Evolutionary conservation across 2,329 filamentous ascomycete genomes (phyloP).

Genomic region (Falciphora oryzae): DNA sequence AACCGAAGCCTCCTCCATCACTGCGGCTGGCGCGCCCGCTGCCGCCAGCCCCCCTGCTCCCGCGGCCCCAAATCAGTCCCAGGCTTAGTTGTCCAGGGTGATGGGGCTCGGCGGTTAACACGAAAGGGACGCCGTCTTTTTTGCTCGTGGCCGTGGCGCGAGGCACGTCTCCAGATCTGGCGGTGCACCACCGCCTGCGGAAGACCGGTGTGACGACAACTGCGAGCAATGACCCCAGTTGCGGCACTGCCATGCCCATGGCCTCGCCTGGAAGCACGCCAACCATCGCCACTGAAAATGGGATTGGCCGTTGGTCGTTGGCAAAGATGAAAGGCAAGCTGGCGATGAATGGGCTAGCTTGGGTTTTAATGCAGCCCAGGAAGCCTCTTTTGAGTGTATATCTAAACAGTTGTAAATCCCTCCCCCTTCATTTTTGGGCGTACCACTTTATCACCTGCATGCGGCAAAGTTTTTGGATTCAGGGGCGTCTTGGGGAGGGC

Average conservation of each 20-base stretch:
- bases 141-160: too few relatives aligned
- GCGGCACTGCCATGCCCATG: neutral
- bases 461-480: neutral
- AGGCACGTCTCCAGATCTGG: neutral
- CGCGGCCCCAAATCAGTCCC: neutral
- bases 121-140: neutral
- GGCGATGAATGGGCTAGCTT: neutral
- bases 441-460: neutral
- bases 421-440: neutral
- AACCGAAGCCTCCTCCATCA: neutral
- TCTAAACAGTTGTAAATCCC: neutral
- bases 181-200: neutral
- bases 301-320: neutral
- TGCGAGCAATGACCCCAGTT: neutral
- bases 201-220: neutral
- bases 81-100: neutral
- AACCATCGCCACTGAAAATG: neutral
- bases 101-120: neutral
- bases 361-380: neutral
- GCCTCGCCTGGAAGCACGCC: neutral
- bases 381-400: neutral
- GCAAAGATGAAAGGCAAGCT: neutral
- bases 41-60: neutral
- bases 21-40: too few relatives aligned
- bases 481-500: neutral